Percentiles rank a stretch among this genome's conserved stretches.
phyloP scores from a whole-genome alignment of 768 basidiomycete species.

The Russula sp. region DNA sequence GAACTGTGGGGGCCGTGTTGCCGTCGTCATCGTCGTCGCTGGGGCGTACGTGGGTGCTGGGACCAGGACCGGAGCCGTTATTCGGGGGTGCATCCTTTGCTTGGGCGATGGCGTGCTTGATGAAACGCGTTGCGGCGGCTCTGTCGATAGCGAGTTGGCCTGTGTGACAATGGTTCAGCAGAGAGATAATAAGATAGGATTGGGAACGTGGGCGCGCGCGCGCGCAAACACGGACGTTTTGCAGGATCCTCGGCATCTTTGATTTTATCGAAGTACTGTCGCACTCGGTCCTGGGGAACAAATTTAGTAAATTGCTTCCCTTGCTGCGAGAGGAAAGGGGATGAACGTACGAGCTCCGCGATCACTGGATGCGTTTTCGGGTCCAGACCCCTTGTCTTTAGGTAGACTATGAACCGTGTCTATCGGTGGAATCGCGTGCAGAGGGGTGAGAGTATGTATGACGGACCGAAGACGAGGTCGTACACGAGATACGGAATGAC shows the following conservation, averaged over 20 bases:
- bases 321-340: not conserved
- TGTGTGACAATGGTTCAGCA: constrained; percentile 22
- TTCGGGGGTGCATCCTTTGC: constrained; percentile 32
- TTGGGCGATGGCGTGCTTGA: constrained; percentile 74
- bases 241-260: constrained; percentile 64
- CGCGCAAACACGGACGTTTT: constrained; percentile 39
- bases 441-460: not conserved
- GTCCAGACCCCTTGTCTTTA: constrained; percentile 74
- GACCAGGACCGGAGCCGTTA: constrained; percentile 15
- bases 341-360: constrained; percentile 52
- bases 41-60: constrained; percentile 22
- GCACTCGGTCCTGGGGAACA: constrained; percentile 57
- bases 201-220: not conserved
- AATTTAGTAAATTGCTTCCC: not conserved
- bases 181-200: not conserved
- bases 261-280: constrained; percentile 80
- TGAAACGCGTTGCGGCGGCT: constrained; percentile 74
- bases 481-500: constrained; percentile 77
- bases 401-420: constrained; percentile 50
- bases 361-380: constrained; percentile 74
- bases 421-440: not conserved
- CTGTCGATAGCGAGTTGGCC: constrained; percentile 58
- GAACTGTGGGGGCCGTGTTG: constrained; percentile 20
- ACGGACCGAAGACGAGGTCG: constrained; percentile 79
- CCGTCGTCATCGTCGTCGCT: constrained; percentile 13